Evolutionary conservation across 2,329 filamentous ascomycete genomes (phyloP), one percentile per base, ranked within the genome.

Genomic region (Neofusicoccum sp.): DNA sequence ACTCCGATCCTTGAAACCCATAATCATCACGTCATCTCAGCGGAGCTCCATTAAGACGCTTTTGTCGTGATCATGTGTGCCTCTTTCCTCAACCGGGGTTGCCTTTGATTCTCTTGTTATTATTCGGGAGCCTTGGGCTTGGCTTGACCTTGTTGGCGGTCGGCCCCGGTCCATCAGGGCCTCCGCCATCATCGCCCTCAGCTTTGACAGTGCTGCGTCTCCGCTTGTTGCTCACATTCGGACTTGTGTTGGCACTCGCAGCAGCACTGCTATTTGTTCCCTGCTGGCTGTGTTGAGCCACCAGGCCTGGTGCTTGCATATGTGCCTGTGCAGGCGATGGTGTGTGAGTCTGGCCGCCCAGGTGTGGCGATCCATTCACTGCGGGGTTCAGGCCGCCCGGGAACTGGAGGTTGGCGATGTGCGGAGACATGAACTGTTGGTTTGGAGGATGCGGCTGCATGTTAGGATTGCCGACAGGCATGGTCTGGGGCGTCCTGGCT

Each of bases 231-330:
- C 76, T 81, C 44, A 85, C 80, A 65, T 84, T 86, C 2, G 85
- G 85, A 65, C 85, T 87, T 4, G 85, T 86, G 65, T 84, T 87
- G 33, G 84, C 83, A 66, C 83, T 86, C 7, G 81, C 78, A 3
- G 78, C 80, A 64, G 75, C 75, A 16, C 73, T 82, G 70, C 79
- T 84, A 64, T 80, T 83, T n/a, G 80, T 80, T 48, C 80, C 80
- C 67, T 82, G 80, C 64, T 84, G 83, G 68, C 76, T 84, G 69
- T 80, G 81, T 67, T 85, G 83, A 48, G 81, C 78, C 54, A 82
- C 76, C 82, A 87, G 86, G 20, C 49, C 43, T 9, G 59, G 59
- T 11, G 59, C 49, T 34, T 56, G 49, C 26, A 65, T 79, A 65
- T 79, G 75, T 8, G 74, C 75, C 63, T 71, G 71, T 41, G 76